These are phyloP conservation scores for Hypoxylon sp. DNA, from an alignment of 2,329 filamentous ascomycete genomes.

Conservation along the genomic window DNA sequence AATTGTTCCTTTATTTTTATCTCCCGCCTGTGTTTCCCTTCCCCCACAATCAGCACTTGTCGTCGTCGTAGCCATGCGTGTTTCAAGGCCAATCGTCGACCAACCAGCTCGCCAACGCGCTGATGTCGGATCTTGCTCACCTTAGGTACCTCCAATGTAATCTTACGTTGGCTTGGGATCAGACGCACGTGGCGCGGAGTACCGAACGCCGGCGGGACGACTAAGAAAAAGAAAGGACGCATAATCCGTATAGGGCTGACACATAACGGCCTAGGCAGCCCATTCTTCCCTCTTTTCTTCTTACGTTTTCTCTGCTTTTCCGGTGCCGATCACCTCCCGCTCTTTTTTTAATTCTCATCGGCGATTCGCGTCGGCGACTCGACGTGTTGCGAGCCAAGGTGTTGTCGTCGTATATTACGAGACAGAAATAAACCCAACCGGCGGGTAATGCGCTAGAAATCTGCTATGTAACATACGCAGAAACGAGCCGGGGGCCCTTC, in stretches of 20 bases:
- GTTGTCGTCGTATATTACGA: too few relatives aligned
- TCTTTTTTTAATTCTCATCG: too few relatives aligned
- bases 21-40: neutral
- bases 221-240: conserved; percentile 2
- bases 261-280: neutral
- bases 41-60: neutral
- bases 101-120: conserved; percentile 21
- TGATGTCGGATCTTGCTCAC: conserved; percentile 4
- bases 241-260: conserved; percentile 33
- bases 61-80: neutral
- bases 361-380: too few relatives aligned
- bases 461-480: too few relatives aligned
- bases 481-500: too few relatives aligned
- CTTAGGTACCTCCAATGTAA: neutral
- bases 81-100: neutral
- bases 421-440: too few relatives aligned
- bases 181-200: conserved; percentile 29
- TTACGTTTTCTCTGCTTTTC: too few relatives aligned
- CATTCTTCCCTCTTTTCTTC: neutral
- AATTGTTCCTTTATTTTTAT: neutral
- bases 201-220: too few relatives aligned
- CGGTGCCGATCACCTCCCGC: neutral
- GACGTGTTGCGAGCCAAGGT: too few relatives aligned
- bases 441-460: too few relatives aligned
- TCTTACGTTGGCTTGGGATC: too few relatives aligned